These are phyloP conservation scores for Mrakia gelida DNA, from an alignment of 768 basidiomycete species.

Conservation along the genomic window DNA sequence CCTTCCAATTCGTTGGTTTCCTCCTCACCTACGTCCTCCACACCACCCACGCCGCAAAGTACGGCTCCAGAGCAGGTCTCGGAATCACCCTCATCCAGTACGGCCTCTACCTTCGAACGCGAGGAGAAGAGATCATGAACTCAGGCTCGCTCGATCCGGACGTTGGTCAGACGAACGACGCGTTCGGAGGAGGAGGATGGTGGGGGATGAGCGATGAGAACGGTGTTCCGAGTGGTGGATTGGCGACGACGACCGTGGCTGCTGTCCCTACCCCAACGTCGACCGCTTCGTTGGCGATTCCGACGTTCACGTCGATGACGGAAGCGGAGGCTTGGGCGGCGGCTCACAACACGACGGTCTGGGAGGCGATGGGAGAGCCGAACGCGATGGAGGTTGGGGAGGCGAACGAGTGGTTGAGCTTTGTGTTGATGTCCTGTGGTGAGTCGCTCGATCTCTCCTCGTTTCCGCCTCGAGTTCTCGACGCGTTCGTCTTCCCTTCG, in stretches of 20 bases:
- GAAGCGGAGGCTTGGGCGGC: slow-evolving; percentile 31
- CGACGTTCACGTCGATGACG: slow-evolving; percentile 24
- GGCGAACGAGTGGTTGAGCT: slow-evolving; percentile 82
- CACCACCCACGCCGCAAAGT: slow-evolving; percentile 83
- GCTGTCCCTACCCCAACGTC: slow-evolving; percentile 8
- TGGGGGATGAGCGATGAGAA: slow-evolving; percentile 2
- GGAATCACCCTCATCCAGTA: slow-evolving; percentile 92
- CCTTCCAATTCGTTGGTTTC: slow-evolving; percentile 89
- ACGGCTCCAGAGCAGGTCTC: slow-evolving; percentile 89
- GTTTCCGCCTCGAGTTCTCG: neutral
- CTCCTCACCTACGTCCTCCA: slow-evolving; percentile 79
- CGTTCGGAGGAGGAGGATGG: slow-evolving; percentile 34
- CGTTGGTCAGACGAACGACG: slow-evolving; percentile 24
- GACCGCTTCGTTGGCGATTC: slow-evolving; percentile 15
- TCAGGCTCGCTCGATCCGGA: slow-evolving; percentile 41
- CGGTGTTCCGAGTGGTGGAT: neutral
- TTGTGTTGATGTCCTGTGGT: slow-evolving; percentile 65
- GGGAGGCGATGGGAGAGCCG: slow-evolving; percentile 36
- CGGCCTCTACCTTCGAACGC: slow-evolving; percentile 67
- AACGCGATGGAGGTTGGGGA: slow-evolving; percentile 42
- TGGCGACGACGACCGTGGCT: slow-evolving; percentile 11
- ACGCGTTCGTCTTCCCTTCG: neutral
- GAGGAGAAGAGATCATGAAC: slow-evolving; percentile 47
- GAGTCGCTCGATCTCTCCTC: neutral
- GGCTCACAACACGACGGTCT: slow-evolving; percentile 39